These are phyloP conservation scores for Botrytis elliptica DNA, from an alignment of 2,329 filamentous ascomycete genomes.

Conservation along the genomic window DNA sequence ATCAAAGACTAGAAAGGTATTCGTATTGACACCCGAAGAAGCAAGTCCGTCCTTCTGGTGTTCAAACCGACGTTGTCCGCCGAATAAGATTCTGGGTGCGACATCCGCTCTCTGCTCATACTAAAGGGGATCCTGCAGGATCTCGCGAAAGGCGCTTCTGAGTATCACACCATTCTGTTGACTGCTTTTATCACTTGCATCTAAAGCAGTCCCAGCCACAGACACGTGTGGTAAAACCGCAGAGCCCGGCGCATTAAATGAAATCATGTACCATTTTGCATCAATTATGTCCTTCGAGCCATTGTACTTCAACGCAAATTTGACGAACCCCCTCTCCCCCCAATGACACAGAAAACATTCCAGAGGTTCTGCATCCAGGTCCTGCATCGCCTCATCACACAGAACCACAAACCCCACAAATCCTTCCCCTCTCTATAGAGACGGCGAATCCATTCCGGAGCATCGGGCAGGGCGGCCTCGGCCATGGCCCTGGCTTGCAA, in stretches of 20 bases:
- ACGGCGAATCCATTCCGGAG: background rate
- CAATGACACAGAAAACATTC: background rate
- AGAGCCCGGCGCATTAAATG: no score
- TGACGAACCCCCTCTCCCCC: background rate
- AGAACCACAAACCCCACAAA: background rate
- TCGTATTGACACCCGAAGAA: background rate
- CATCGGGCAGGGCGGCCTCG: background rate
- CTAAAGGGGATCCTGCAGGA: background rate
- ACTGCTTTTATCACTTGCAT: no score
- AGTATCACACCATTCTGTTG: background rate
- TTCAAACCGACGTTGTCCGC: background rate
- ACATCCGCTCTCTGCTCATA: background rate
- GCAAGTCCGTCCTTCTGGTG: background rate
- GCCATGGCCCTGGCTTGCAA: background rate
- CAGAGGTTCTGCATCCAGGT: background rate
- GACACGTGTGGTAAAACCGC: rapidly evolving
- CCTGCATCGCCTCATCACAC: background rate
- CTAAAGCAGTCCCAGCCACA: no score
- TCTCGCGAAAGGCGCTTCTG: background rate
- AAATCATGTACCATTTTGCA: no score
- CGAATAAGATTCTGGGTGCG: background rate
- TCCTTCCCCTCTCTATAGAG: background rate
- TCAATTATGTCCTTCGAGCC: background rate
- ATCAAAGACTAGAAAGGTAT: conserved; percentile 13
- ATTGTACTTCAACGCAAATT: background rate